A percentile compares a stretch with the other conserved stretches of the same genome.
phyloP scores from a whole-genome alignment of 495 filamentous ascomycete species.

The Penicillium flavigenum region DNA sequence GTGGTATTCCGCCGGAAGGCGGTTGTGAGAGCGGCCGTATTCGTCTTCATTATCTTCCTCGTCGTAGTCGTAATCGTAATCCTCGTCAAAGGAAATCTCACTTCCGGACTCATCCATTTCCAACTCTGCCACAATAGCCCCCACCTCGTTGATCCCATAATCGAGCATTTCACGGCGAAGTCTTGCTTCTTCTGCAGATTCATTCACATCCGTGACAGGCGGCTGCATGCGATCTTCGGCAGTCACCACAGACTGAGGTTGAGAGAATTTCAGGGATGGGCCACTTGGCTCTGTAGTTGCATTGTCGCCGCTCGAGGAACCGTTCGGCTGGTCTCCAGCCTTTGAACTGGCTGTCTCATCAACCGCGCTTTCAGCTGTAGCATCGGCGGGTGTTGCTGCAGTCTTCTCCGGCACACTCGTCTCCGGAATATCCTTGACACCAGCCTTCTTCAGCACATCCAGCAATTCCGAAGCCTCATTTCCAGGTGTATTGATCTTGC shows the following conservation, averaged over 20 bases:
- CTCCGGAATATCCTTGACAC: constrained; percentile 54
- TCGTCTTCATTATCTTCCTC: constrained; percentile 62
- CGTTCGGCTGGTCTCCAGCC: not conserved
- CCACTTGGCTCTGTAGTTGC: constrained; percentile 8
- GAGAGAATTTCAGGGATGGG: constrained; percentile 13
- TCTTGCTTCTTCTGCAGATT: constrained; percentile 75
- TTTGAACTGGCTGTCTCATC: not conserved
- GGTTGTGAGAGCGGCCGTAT: constrained; percentile 62
- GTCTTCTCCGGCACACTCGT: constrained; percentile 14
- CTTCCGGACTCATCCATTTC: constrained; percentile 71
- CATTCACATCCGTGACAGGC: constrained; percentile 51
- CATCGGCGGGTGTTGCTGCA: not conserved
- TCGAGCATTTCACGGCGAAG: constrained; percentile 88
- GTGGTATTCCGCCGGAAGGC: constrained; percentile 70
- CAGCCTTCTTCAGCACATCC: constrained; percentile 68
- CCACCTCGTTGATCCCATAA: constrained; percentile 81
- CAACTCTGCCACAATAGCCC: constrained; percentile 89
- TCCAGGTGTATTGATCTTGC: constrained; percentile 57
- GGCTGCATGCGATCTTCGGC: constrained; percentile 27
- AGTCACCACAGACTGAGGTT: constrained; percentile 25
- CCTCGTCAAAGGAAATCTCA: constrained; percentile 58
- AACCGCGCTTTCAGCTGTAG: not conserved
- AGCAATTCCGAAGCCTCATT: constrained; percentile 60
- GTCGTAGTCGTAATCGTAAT: constrained; percentile 50
- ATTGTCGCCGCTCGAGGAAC: not conserved